Evolutionary conservation across 2,329 filamentous ascomycete genomes (phyloP), one percentile per base, ranked within the genome.

Genomic region (Botrytis porri): DNA sequence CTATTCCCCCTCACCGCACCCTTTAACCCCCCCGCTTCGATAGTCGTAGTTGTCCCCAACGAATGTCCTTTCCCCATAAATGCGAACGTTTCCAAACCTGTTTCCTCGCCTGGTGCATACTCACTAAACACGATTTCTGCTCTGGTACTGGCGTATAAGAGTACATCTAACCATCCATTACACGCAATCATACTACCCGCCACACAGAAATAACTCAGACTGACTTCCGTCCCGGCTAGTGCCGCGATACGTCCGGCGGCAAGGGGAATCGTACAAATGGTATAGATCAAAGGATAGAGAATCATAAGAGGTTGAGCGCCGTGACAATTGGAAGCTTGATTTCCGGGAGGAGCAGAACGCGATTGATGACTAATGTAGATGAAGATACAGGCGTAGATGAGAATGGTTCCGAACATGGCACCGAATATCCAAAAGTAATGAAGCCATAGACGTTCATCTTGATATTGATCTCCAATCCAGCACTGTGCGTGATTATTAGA

Each of bases 211-310:
- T 88, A 90, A 0, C 80, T 81, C 0, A 88, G 82, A 0, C 86
- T 84, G 5, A 89, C 84, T 0, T 82, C 67, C 16, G 83, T 81
- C 1, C 87, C 86, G 0, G 87, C 85, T 86, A 92, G 90, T 32
- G 85, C 86, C 25, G 86, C 86, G 78, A 92, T 89, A 74, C 90
- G 87, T 22, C 89, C 89, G 0, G 88, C 84, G 7, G 90, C 89
- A 0, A 93, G 83, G 0, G 91, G 91, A 0, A 90, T 84, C 0
- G 90, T 93, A 78, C 90, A 91, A n/a, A 91, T 77, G 10, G 92
- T 85, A 79, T 93, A 93, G 75, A 92, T 89, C 76, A 90, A 78
- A 0, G 91, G 91, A 74, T 93, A 93, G 12, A 91, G 84, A 43
- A 92, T 83, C 86, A 88, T 88, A 75, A 92, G 89, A 8, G 77